Percentiles rank a stretch among this genome's conserved stretches.
phyloP scores from a whole-genome alignment of 2,329 filamentous ascomycete genomes.

The Phialophora expanda region DNA sequence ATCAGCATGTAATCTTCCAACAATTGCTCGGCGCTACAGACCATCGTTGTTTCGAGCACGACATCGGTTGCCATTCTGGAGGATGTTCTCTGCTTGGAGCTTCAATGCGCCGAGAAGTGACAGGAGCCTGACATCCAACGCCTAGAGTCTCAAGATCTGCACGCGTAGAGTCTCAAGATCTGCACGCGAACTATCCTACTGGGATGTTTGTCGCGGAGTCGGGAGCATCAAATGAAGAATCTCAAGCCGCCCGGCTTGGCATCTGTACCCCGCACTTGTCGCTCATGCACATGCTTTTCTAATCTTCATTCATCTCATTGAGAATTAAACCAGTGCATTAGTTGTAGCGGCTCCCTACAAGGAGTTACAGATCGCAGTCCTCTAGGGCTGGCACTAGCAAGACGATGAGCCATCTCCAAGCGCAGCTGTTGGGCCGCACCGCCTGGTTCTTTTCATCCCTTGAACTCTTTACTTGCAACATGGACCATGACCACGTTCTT shows the following conservation, averaged over 20 bases:
- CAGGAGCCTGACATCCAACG: neutral
- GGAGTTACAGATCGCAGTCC: neutral
- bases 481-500: slow-evolving; percentile 38
- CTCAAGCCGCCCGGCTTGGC: neutral
- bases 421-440: neutral
- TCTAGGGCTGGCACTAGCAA: neutral
- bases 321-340: neutral
- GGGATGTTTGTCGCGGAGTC: neutral
- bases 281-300: neutral
- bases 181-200: neutral
- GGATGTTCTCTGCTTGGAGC: neutral
- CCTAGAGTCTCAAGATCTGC: neutral
- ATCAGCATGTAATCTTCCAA: slow-evolving; percentile 4
- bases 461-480: slow-evolving; percentile 24
- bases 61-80: slow-evolving; percentile 74
- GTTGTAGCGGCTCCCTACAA: neutral
- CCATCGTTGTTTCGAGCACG: slow-evolving; percentile 84
- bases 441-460: neutral
- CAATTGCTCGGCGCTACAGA: slow-evolving; percentile 46
- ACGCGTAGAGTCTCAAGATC: neutral
- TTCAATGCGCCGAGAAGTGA: neutral
- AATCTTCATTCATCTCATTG: neutral
- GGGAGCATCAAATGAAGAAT: slow-evolving; percentile 6
- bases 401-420: neutral
- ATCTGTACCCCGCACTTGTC: slow-evolving; percentile 1